A percentile compares a stretch with the other conserved stretches of the same genome.
phyloP scores from a whole-genome alignment of 768 basidiomycete species.

The Pholiota microspora region DNA sequence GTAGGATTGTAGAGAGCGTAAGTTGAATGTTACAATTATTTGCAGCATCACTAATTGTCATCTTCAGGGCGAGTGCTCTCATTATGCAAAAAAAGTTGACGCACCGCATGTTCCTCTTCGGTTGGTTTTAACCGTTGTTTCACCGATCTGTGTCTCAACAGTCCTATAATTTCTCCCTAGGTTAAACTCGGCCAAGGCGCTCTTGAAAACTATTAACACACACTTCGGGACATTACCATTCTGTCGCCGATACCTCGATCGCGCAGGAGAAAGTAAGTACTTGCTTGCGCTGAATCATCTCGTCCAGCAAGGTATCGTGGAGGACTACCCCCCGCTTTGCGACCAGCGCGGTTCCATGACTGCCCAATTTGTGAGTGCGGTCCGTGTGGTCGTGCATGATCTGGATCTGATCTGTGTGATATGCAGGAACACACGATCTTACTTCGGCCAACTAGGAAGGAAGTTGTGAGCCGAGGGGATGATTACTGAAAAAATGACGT shows the following conservation, averaged over 20 bases:
- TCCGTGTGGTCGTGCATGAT: not conserved
- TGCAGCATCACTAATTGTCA: not conserved
- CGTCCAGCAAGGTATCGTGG: constrained; percentile 84
- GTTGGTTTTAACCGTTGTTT: constrained; percentile 43
- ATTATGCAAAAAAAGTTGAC: constrained; percentile 78
- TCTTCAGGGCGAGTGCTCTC: constrained; percentile 86
- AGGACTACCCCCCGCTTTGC: constrained; percentile 89
- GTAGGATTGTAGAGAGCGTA: constrained; percentile 81
- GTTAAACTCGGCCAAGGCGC: constrained; percentile 78
- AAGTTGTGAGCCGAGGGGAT: constrained; percentile 81
- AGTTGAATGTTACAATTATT: constrained; percentile 14
- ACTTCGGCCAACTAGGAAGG: constrained; percentile 80
- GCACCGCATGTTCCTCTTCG: constrained; percentile 72
- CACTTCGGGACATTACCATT: constrained; percentile 96
- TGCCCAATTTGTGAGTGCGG: constrained; percentile 74
- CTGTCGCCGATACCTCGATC: constrained; percentile 93
- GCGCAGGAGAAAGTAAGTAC: constrained; percentile 90
- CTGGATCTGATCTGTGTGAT: not conserved
- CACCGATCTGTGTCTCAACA: not conserved
- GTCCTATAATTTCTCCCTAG: constrained; percentile 38
- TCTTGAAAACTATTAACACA: constrained; percentile 85
- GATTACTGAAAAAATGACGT: constrained; percentile 56
- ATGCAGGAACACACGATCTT: constrained; percentile 82
- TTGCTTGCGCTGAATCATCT: constrained; percentile 90
- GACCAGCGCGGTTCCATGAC: constrained; percentile 89